Base-by-base conservation (phyloP, 2,329 filamentous ascomycete genomes). In the Aspergillus sp. region DNA sequence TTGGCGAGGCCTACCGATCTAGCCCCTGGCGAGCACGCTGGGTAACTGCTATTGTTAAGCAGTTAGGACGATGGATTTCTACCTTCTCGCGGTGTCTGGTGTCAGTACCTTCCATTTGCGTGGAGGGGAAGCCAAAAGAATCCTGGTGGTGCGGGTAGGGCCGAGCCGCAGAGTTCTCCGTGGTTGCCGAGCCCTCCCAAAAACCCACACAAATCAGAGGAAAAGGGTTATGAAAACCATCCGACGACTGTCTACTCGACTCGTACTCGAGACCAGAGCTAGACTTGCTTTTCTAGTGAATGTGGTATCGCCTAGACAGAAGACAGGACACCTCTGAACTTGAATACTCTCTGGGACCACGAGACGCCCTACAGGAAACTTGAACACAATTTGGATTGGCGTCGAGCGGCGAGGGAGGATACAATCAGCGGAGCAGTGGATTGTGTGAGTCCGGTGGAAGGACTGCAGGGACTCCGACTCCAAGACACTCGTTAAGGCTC, bases 31-130 rank as follows among this genome's bases (percentile, higher is more conserved):
- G 31, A 32, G 31, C 31, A 32, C 32, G 32, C 32, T 39, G 32
- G 32, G 32, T 39, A 5, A 39, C 4, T 39, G 32, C 32, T 39
- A 39, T 39, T 39, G 32, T 39, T 14, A 58, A 54, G 53, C 56
- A 58, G 53, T 49, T 61, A 58, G 59, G 56, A 61, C 56, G 56
- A 61, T 61, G 45, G 52, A 56, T 58, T 49, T 56, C 50, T 61
- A 54, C 59, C 56, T 61, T 61, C 59, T 61, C 59, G 59, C 54
- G 53, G 56, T 61, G 59, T 61, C 56, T 53, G 49, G 56, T 61
- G 58, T 60, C 54, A 60, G 50, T 55, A 55, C 53, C 53, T 26
- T 54, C 42, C 29, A 24, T 12, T 47, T 55, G n/a, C 24, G 53
- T 55, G 22, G 42, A 50, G 54, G 55, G 39, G 47, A 60, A 57